A percentile compares a stretch with the other conserved stretches of the same genome.
Conservation (phyloP, 768 basidiomycete genomes). For the Rhodosporidiobolus odoratus region DNA sequence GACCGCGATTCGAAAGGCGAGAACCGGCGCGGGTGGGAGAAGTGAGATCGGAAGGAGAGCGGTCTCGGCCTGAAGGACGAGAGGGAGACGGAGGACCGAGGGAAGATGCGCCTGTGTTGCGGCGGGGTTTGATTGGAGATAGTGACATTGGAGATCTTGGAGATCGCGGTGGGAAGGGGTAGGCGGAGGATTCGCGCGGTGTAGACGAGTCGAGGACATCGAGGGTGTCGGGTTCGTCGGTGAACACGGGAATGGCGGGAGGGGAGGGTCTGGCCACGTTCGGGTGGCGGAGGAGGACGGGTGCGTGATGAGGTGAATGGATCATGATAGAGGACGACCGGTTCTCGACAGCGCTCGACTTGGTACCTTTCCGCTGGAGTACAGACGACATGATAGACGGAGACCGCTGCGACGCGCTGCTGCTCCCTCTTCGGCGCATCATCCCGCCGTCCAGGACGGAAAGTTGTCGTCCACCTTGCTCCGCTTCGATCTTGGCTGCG, state of each 20-base stretch:
- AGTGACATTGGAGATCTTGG: conserved; percentile 32
- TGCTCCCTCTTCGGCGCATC: not conserved
- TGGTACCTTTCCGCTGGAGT: not conserved
- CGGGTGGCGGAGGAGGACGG: conserved; percentile 18
- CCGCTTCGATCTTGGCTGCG: conserved; percentile 20
- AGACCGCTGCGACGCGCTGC: not conserved
- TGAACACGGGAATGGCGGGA: conserved; percentile 21
- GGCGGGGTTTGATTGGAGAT: conserved; percentile 42
- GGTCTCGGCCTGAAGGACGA: not conserved
- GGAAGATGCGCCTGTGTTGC: conserved; percentile 7
- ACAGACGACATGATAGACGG: not conserved
- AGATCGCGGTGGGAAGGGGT: conserved; percentile 44
- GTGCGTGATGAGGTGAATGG: conserved; percentile 12
- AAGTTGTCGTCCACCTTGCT: not conserved
- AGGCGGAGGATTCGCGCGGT: not conserved
- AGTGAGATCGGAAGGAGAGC: conserved; percentile 6
- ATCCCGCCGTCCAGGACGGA: not conserved
- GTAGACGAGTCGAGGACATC: not conserved
- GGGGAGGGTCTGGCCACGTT: conserved; percentile 1
- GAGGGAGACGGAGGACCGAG: not conserved
- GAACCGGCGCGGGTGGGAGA: conserved; percentile 16
- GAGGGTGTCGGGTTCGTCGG: not conserved
- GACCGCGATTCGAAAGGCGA: not conserved
- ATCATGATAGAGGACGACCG: not conserved
- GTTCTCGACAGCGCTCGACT: not conserved